Evolutionary conservation across 2,329 filamentous ascomycete species (phyloP).

Genomic region (Phyllosticta paracitricarpa): DNA sequence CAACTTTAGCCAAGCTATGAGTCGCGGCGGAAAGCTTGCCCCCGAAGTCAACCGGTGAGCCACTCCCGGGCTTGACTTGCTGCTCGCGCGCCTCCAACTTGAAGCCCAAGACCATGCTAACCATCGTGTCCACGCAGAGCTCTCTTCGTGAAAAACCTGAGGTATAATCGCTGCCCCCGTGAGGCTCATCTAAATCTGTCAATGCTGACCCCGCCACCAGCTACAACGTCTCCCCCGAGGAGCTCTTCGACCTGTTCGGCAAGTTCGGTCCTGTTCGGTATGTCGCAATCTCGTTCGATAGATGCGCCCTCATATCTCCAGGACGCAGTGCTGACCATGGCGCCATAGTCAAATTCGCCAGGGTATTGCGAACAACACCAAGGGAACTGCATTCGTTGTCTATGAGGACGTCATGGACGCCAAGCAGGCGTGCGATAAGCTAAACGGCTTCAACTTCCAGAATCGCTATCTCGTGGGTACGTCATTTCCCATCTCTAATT

Average conservation of each 20-base stretch:
- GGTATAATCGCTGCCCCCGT: slow-evolving; percentile 41
- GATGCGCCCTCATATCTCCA: slow-evolving; percentile 4
- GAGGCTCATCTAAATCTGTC: not conserved
- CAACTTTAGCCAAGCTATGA: slow-evolving; percentile 60
- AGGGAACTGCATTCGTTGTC: slow-evolving; percentile 97
- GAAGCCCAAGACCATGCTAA: slow-evolving; percentile 13
- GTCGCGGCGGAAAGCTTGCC: slow-evolving; percentile 91
- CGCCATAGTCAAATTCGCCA: slow-evolving; percentile 81
- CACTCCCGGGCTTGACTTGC: slow-evolving; percentile 13
- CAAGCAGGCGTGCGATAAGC: slow-evolving; percentile 96
- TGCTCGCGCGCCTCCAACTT: slow-evolving; percentile 11
- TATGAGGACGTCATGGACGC: slow-evolving; percentile 99
- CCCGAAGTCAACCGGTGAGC: slow-evolving; percentile 96
- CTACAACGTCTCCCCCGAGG: slow-evolving; percentile 98
- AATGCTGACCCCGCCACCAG: slow-evolving; percentile 36
- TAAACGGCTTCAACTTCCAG: slow-evolving; percentile 99
- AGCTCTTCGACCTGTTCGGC: slow-evolving; percentile 97
- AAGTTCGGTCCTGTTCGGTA: slow-evolving; percentile 95
- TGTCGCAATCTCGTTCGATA: slow-evolving; percentile 24
- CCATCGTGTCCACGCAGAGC: slow-evolving; percentile 51
- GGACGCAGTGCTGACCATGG: not conserved
- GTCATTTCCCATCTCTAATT: slow-evolving; percentile 28
- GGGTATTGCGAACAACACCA: slow-evolving; percentile 93
- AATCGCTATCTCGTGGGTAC: slow-evolving; percentile 95
- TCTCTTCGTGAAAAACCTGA: slow-evolving; percentile 99